A percentile compares a stretch with the other conserved stretches of the same genome.
phyloP scores from a whole-genome alignment of 768 basidiomycete genomes.

The Xanthoconium purpureum region DNA sequence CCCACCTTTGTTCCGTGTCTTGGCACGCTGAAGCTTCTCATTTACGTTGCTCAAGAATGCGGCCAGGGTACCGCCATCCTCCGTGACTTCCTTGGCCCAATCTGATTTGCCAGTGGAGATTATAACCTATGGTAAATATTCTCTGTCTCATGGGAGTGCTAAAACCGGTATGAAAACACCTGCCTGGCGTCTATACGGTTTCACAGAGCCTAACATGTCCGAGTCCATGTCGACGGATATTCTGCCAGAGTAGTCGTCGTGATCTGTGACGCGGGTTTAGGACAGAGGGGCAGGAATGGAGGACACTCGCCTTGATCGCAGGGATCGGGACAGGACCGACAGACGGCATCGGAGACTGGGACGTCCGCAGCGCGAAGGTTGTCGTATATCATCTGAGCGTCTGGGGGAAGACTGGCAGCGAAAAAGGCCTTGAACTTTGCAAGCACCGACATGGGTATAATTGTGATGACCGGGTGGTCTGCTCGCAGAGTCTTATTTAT shows the following conservation, averaged over 20 bases:
- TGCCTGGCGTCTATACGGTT: constrained; percentile 82
- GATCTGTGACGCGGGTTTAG: constrained; percentile 42
- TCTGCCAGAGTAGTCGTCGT: constrained; percentile 68
- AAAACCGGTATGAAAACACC: constrained; percentile 7
- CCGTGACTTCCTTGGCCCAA: constrained; percentile 81
- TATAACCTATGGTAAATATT: constrained; percentile 58
- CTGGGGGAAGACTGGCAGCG: constrained; percentile 20
- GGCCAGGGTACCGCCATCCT: constrained; percentile 69
- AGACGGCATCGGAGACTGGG: constrained; percentile 65
- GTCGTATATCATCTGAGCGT: constrained; percentile 40
- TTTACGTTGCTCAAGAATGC: constrained; percentile 41
- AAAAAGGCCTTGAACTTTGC: constrained; percentile 26
- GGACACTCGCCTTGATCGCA: constrained; percentile 60
- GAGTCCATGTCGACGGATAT: constrained; percentile 79
- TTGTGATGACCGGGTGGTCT: not conserved
- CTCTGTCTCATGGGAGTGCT: not conserved
- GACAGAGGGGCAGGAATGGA: constrained; percentile 26
- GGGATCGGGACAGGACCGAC: constrained; percentile 71
- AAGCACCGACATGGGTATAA: constrained; percentile 21
- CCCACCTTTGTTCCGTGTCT: not conserved
- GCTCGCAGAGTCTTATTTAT: not conserved
- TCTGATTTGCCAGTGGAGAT: constrained; percentile 89
- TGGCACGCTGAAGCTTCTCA: constrained; percentile 10
- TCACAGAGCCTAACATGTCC: constrained; percentile 81
- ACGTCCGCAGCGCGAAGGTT: constrained; percentile 57